Conservation (phyloP, 306 rosid genomes). For the Rosa persica region DNA sequence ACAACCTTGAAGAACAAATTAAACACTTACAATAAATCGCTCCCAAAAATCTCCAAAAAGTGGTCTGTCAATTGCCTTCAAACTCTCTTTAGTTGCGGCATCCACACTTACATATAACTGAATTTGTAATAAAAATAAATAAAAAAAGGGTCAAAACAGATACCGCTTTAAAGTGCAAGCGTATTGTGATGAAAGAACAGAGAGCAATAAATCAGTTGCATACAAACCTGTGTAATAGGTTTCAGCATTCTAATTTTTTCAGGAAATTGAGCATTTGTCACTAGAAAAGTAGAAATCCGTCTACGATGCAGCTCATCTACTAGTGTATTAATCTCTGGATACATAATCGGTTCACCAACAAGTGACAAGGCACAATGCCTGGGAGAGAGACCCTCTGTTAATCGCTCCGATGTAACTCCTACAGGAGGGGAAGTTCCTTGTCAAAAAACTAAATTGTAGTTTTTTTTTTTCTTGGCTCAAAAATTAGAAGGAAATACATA, state of each 20-base stretch:
- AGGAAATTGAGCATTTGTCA: constrained; percentile 98
- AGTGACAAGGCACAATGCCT: constrained; percentile 97
- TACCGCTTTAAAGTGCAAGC: constrained; percentile 2
- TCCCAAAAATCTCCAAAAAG: constrained; percentile 99
- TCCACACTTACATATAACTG: constrained; percentile 98
- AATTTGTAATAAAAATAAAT: constrained; percentile 29
- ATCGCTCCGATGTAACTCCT: constrained; percentile 91
- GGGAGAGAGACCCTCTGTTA: constrained; percentile 86
- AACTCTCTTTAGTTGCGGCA: constrained; percentile 90
- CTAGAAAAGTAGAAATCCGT: constrained; percentile 87
- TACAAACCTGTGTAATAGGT: constrained; percentile 83
- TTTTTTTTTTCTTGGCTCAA: neutral
- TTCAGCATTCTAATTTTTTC: constrained; percentile 69
- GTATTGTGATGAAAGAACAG: neutral
- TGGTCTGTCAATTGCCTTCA: constrained; percentile 98
- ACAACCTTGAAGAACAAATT: neutral
- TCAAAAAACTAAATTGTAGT: neutral
- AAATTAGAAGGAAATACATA: neutral
- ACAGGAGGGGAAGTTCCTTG: constrained; percentile 22
- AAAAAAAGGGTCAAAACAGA: constrained; percentile 22
- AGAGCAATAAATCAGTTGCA: constrained; percentile 8
- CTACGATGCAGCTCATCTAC: constrained; percentile 84
- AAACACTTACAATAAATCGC: constrained; percentile 74
- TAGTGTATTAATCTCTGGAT: constrained; percentile 88
- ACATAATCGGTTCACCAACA: constrained; percentile 99